A percentile compares a stretch with the other conserved stretches of the same genome.
These are phyloP conservation scores for Scutellaria minor DNA, from an alignment of 257 asterid genomes.

Conservation along the genomic window DNA sequence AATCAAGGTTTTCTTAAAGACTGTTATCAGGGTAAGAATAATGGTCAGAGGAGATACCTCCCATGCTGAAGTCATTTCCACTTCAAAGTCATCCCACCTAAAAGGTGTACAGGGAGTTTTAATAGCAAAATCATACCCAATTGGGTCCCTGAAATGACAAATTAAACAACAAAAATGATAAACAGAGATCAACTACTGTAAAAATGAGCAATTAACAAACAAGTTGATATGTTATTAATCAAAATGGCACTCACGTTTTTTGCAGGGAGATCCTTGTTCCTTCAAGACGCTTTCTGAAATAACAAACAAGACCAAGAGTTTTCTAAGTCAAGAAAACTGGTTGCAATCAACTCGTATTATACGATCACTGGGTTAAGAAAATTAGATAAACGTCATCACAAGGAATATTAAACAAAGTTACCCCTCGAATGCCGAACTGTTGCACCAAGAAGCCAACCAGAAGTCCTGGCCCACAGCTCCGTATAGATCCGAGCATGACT, in stretches of 20 bases:
- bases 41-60: slow-evolving; percentile 59
- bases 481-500: slow-evolving; percentile 87
- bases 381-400: slow-evolving; percentile 16
- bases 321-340: slow-evolving; percentile 21
- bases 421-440: slow-evolving; percentile 86
- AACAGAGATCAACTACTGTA: slow-evolving; percentile 24
- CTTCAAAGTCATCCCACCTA: slow-evolving; percentile 87
- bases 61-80: slow-evolving; percentile 97
- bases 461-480: slow-evolving; percentile 82
- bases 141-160: slow-evolving; percentile 62
- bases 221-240: slow-evolving; percentile 15
- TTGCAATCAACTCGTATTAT: slow-evolving; percentile 18
- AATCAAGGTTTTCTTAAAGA: slow-evolving; percentile 4
- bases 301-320: slow-evolving; percentile 34
- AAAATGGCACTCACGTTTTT: slow-evolving; percentile 55
- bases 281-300: slow-evolving; percentile 88
- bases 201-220: slow-evolving; percentile 26
- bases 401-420: slow-evolving; percentile 40
- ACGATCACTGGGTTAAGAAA: slow-evolving; percentile 23
- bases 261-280: slow-evolving; percentile 86
- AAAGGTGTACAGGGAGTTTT: slow-evolving; percentile 83
- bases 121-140: slow-evolving; percentile 78
- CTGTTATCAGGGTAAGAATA: neutral
- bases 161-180: neutral
- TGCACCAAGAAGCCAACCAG: slow-evolving; percentile 94